Evolutionary conservation across 176 grass and related monocot genomes (phyloP), one percentile per base, ranked within the genome.

Genomic region (Chloris gayana): DNA sequence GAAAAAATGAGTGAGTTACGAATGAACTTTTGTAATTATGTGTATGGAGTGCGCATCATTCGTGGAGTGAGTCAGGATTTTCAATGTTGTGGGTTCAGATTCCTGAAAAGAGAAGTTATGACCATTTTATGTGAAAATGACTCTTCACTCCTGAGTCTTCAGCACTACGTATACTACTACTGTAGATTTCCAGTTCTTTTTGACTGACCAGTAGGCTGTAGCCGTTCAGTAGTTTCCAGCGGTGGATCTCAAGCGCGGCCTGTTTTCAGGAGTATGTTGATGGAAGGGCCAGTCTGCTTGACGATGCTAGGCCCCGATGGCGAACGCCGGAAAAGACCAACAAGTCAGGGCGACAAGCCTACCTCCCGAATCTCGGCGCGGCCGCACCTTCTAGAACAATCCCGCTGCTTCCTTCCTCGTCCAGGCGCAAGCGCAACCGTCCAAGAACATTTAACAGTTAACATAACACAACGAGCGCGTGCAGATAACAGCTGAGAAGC

Each of bases 341-440:
- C n/a, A n/a, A n/a, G n/a, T n/a, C n/a, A n/a, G n/a, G n/a, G n/a
- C n/a, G n/a, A n/a, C n/a, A n/a, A n/a, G n/a, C n/a, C n/a, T n/a
- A n/a, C n/a, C 47, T 50, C 45, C 30, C 41, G 21, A 73, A 51
- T 82, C 39, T 37, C 14, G 39, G 66, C 67, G 38, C 33, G 4
- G 2, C 69, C 42, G 18, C 49, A 75, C 73, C 53, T 70, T 80
- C 76, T 75, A 80, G 76, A 85, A 85, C 76, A 29, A 80, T 75
- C 87, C 14, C 26, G 64, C 42, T 14, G 53, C 53, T 13, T 76
- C 39, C 50, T 86, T 9, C 45, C 70, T 4, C 22, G 14, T 57
- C 66, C 37, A 68, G n/a, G n/a, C n/a, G n/a, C n/a, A n/a, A n/a
- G n/a, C n/a, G n/a, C n/a, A n/a, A n/a, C n/a, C n/a, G 30, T 73